A percentile compares a stretch with the other conserved stretches of the same genome.
Evolutionary conservation across 495 filamentous ascomycete genomes (phyloP).

Genomic region (Aspergillus cavernicola): DNA sequence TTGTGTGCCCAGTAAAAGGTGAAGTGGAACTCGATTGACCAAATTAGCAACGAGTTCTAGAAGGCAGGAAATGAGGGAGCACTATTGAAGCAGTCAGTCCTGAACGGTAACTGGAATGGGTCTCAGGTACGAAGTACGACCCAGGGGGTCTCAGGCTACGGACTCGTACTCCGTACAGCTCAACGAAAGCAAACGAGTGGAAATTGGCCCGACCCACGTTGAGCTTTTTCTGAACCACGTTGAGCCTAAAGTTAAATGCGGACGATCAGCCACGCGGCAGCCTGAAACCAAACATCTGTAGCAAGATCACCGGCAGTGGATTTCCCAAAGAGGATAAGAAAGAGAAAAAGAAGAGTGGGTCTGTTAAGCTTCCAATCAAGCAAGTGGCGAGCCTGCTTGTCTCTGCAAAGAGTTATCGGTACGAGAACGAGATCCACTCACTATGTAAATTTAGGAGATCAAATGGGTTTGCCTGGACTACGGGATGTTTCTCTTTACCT

Average conservation of each 20-base stretch:
- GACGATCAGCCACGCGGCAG: no score
- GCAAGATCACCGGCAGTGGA: no score
- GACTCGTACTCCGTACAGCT: no score
- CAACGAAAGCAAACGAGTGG: no score
- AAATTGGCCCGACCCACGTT: no score
- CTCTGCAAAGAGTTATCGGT: neutral
- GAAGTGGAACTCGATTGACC: neutral
- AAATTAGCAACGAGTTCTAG: no score
- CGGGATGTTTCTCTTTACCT: neutral
- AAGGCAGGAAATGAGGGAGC: no score
- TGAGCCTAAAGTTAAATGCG: no score
- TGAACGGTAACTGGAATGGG: neutral
- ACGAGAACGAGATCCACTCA: slow-evolving; percentile 8
- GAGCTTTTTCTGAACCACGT: no score
- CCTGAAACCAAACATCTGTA: neutral
- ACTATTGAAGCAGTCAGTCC: neutral
- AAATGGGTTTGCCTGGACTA: neutral
- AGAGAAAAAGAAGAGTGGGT: neutral
- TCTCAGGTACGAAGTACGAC: neutral
- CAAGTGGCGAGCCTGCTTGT: neutral
- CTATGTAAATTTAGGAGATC: neutral
- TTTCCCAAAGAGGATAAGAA: neutral
- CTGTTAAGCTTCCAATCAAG: neutral
- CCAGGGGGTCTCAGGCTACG: no score
- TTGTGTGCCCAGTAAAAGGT: neutral